These are phyloP conservation scores for Phaeosphaeria sp. DNA, from an alignment of 2,329 filamentous ascomycete species.

Conservation along the genomic window DNA sequence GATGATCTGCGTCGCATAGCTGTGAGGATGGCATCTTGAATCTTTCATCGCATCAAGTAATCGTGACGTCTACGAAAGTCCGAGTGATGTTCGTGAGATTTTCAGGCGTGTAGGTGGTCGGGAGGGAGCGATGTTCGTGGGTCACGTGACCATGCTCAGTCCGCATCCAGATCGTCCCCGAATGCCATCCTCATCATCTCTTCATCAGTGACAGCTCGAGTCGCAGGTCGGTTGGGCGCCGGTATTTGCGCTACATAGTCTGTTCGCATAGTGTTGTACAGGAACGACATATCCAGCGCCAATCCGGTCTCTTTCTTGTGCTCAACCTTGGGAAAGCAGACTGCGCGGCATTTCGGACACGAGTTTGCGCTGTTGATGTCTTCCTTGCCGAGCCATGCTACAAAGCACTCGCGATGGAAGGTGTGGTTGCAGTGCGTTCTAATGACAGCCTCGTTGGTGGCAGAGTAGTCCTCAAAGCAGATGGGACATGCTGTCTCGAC, in stretches of 20 bases:
- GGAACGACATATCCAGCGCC: slow-evolving; percentile 6
- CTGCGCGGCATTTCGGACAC: slow-evolving; percentile 8
- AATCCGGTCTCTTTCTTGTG: slow-evolving; percentile 3
- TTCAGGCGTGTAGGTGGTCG: not conserved
- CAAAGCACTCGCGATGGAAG: slow-evolving; percentile 9
- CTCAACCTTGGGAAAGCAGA: slow-evolving; percentile 7
- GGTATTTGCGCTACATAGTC: not conserved
- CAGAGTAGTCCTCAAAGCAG: slow-evolving; percentile 5
- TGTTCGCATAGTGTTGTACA: slow-evolving; percentile 2
- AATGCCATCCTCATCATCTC: slow-evolving; percentile 4
- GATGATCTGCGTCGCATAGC: too few species aligned
- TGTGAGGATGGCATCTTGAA: too few species aligned
- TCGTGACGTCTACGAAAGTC: too few species aligned
- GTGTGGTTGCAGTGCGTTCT: slow-evolving; percentile 9
- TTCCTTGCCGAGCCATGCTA: slow-evolving; percentile 8
- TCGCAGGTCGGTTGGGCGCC: not conserved
- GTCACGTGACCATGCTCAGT: not conserved
- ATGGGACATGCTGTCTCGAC: slow-evolving; percentile 9
- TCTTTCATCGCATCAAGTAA: too few species aligned
- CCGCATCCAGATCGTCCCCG: slow-evolving; percentile 2
- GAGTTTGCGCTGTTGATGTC: slow-evolving; percentile 9
- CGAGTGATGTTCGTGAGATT: not conserved
- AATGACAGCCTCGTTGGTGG: slow-evolving; percentile 4
- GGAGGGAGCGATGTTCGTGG: too few species aligned
- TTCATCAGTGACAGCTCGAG: not conserved